Evolutionary conservation across 2,329 filamentous ascomycete genomes (phyloP), one percentile per base, ranked within the genome.

Genomic region (Penicillium corylophilum): DNA sequence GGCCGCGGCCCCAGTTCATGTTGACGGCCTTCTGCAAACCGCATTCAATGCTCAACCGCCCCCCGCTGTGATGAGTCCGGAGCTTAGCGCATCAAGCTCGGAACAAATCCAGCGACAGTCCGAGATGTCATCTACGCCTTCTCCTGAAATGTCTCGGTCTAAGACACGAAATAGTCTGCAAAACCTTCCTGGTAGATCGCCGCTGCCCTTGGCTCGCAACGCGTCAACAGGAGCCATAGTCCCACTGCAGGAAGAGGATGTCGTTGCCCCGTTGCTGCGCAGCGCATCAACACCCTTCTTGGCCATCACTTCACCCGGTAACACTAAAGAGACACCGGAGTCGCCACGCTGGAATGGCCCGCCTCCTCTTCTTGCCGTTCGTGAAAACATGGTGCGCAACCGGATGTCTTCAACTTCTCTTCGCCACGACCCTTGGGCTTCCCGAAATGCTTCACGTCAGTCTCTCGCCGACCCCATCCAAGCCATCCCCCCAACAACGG

Each of bases 11-110:
- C 87, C 87, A 1, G 78, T 90, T 16, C 76, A 87, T 51, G 69
- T 90, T 1, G 74, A 81, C 10, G 83, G 85, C 55, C 77, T 90
- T 28, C 79, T 86, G 57, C 83, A 87, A 68, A 87, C 86, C 15
- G 78, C 83, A 2, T 72, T 77, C 29, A 79, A 75, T 43, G 81
- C 77, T 10, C 66, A 74, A 2, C 78, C 77, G 3, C 69, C 72
- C 6, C 70, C 75, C 9, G 67, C 70, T 22, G 46, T 64, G 23
- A 62, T 64, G 23, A 56, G 55, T 28, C 59, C 57, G 10, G 40
- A 38, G 12, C 49, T 55, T 16, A 55, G 53, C 22, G 40, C 40
- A 6, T 26, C 51, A 22, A 52, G 26, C 20, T 44, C 53, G 20
- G 58, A 57, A 18, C 57, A 65, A 13, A 33, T 41, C 38, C 61